Base-by-base conservation (phyloP, 108 stramenopile genomes). In the Conticribra guillardii region DNA sequence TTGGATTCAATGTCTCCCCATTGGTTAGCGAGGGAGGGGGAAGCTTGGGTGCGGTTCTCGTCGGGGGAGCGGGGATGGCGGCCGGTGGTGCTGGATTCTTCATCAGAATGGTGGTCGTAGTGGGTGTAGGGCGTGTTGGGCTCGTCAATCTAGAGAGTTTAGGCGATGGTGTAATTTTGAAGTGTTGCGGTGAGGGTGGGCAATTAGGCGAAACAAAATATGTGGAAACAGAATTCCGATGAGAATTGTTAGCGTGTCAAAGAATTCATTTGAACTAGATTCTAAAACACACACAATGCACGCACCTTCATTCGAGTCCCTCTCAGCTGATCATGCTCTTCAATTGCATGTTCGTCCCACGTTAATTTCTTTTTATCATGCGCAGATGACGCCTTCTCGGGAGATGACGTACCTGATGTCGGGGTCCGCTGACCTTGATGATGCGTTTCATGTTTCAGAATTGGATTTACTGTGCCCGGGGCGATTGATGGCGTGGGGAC, bases 311-410 rank as follows among this genome's bases (percentile, higher is more conserved):
- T 91, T 37, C 93, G 69, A 28, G 93, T 94, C 26, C 93, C 93
- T 19, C 93, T 84, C 24, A 94, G 64, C 60, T 83, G 71, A 75
- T 94, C 89, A 58, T 94, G 93, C 61, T 94, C 93, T 73, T 88
- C 84, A 79, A 94, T 94, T 27, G 84, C 88, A 60, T 83, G 84
- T 64, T 94, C 93, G 55, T 94, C 93, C 90, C 90, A 94, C 41
- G 74, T 87, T 24, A 94, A 61, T 15, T 70, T 73, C 47, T 72
- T 77, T 17, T 80, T 74, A 23, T 67, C 55, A 18, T 80, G 78
- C n/a, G 55, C 17, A 9, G 26, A 19, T 31, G 1, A n/a, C 23
- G 26, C 24, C 21, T 28, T 26, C 27, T 5, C 52, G 1, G 34
- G 9, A 19, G 37, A 21, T 7, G 22, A 8, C 32, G 60, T 2